phyloP scores from a whole-genome alignment of 306 rosid genomes.

The Lotus japonicus region DNA sequence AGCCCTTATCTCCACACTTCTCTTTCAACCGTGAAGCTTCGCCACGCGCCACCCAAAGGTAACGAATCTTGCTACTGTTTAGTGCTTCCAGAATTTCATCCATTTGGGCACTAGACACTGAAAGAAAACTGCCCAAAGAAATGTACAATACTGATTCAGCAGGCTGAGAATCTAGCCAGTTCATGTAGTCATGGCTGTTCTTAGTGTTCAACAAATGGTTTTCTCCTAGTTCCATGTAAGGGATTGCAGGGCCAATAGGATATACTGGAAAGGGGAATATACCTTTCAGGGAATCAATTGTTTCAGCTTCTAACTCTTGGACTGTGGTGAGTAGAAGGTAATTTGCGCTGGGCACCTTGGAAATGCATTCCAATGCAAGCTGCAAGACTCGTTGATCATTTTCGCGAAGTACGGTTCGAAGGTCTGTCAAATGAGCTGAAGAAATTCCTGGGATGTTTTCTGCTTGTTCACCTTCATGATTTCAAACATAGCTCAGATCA shows the following conservation, averaged over 20 bases:
- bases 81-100: slow-evolving; percentile 39
- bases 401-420: slow-evolving; percentile 22
- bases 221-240: slow-evolving; percentile 26
- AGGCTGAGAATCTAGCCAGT: slow-evolving; percentile 56
- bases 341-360: slow-evolving; percentile 28
- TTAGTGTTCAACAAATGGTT: neutral
- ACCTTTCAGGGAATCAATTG: slow-evolving; percentile 26
- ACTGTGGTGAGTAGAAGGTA: slow-evolving; percentile 40
- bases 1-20: slow-evolving; percentile 35
- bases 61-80: slow-evolving; percentile 16
- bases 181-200: slow-evolving; percentile 18
- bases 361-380: slow-evolving; percentile 26
- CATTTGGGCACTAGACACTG: slow-evolving; percentile 40
- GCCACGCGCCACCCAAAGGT: slow-evolving; percentile 47
- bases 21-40: slow-evolving; percentile 31
- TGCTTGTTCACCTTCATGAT: slow-evolving; percentile 18
- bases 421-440: slow-evolving; percentile 24
- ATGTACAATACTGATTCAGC: slow-evolving; percentile 48
- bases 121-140: slow-evolving; percentile 51
- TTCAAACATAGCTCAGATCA: neutral
- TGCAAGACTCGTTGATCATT: slow-evolving; percentile 23
- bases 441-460: slow-evolving; percentile 31
- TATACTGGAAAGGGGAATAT: slow-evolving; percentile 34
- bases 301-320: slow-evolving; percentile 40
- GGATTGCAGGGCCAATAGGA: slow-evolving; percentile 51